phyloP scores from a whole-genome alignment of 441 rosid species.

The Corymbia calophylla region DNA sequence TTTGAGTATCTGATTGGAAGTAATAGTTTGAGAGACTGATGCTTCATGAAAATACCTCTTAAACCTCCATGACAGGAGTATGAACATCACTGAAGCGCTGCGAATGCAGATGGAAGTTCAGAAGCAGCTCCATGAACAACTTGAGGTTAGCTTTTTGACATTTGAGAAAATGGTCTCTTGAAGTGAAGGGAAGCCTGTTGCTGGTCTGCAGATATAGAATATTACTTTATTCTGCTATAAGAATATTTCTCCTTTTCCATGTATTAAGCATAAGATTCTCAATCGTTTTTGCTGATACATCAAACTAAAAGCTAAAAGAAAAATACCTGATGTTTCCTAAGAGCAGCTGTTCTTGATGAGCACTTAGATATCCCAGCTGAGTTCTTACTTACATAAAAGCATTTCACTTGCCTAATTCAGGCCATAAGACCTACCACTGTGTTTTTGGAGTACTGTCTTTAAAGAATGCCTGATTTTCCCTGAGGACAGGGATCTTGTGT shows the following conservation, averaged over 20 bases:
- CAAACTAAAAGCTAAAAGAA: neutral
- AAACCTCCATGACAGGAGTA: conserved; percentile 34
- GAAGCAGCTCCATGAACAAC: conserved; percentile 91
- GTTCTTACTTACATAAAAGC: neutral
- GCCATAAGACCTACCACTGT: neutral
- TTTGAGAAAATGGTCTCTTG: neutral
- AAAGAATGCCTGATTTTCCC: neutral
- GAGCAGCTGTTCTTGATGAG: neutral
- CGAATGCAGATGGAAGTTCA: conserved; percentile 90
- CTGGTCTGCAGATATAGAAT: neutral
- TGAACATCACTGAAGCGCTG: conserved; percentile 80
- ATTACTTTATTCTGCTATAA: neutral
- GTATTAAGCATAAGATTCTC: neutral
- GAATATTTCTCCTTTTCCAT: neutral
- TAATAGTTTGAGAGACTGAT: neutral
- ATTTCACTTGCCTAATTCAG: neutral
- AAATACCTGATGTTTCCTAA: neutral
- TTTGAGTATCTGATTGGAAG: neutral
- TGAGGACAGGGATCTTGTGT: neutral
- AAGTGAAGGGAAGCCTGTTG: neutral
- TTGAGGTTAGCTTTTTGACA: conserved; percentile 45
- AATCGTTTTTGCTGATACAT: neutral
- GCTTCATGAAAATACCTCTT: neutral
- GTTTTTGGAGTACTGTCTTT: neutral
- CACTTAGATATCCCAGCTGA: neutral